Percentiles rank a stretch among this genome's conserved stretches.
These are phyloP conservation scores for Cyclotella sp. DNA, from an alignment of 108 stramenopile genomes.

Conservation along the genomic window DNA sequence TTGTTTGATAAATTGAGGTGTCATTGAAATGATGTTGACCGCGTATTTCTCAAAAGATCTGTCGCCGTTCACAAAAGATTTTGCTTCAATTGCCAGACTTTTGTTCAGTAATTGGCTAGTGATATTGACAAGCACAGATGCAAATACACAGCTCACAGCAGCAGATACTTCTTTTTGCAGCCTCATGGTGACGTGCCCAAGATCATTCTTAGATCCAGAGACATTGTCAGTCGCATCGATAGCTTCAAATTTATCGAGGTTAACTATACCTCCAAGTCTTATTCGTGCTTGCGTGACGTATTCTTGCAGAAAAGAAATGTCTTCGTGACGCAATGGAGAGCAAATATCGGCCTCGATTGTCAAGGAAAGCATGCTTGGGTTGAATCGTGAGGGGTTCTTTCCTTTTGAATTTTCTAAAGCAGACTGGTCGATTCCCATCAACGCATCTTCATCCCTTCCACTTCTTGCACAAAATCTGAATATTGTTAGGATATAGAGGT, in stretches of 20 bases:
- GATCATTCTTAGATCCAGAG: constrained; percentile 35
- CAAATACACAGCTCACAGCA: constrained; percentile 60
- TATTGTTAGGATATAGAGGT: constrained; percentile 84
- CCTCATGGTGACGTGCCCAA: constrained; percentile 28
- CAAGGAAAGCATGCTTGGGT: constrained; percentile 36
- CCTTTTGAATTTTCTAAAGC: constrained; percentile 3
- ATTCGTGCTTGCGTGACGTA: constrained; percentile 61
- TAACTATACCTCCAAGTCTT: constrained; percentile 66
- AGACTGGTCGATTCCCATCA: constrained; percentile 55
- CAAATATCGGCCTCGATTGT: constrained; percentile 76
- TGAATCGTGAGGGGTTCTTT: constrained; percentile 16
- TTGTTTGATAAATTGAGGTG: constrained; percentile 48
- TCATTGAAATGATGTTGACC: constrained; percentile 29
- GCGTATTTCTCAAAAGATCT: constrained; percentile 43
- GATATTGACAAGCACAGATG: constrained; percentile 53
- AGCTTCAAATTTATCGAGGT: constrained; percentile 71
- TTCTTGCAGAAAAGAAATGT: constrained; percentile 34
- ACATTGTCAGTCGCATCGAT: constrained; percentile 34
- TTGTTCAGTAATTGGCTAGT: constrained; percentile 23
- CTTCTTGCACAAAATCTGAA: constrained; percentile 76
- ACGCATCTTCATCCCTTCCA: constrained; percentile 61
- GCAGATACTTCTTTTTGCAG: constrained; percentile 65
- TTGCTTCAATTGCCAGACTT: constrained; percentile 2
- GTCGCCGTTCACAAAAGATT: constrained; percentile 23
- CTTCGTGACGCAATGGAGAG: constrained; percentile 60